Evolutionary conservation across 2,329 filamentous ascomycete genomes (phyloP), one percentile per base, ranked within the genome.

Genomic region (Aspergillus oerlinghausenensis): DNA sequence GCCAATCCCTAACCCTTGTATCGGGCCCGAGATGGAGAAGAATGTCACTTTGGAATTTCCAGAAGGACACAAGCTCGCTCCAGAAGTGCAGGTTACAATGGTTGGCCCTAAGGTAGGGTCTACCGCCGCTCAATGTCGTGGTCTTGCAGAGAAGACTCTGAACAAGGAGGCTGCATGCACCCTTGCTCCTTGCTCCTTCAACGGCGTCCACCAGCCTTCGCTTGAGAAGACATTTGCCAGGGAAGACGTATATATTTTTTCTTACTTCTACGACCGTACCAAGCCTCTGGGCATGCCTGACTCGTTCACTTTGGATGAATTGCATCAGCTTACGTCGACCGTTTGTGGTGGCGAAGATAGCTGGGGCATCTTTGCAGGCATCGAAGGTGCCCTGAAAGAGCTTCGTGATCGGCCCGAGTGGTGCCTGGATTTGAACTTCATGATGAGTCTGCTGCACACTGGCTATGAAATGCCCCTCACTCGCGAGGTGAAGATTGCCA

Each of bases 381-480:
- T 97, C 23, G 86, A 88, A 5, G 87, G 85, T 21, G 95, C 93
- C 0, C 74, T 97, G 52, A 82, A 88, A 1, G 92, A 97, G 78
- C 82, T 99, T 32, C 79, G 80, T 54, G 92, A 84, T 60, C 84
- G 93, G 56, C 92, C 94, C 2, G 92, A 99, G 76, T 90, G 88
- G 75, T 99, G 94, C 77, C 78, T 99, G 67, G 94, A 99, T 75
- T 79, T 99, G 66, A 99, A 90, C 79, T 99, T 97, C 71, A 97
- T 97, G 91, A 79, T 96, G 67, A 90, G 90, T 26, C 80, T 99
- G 56, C 79, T 97, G 54, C 92, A 97, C 75, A 96, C 91, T 5
- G 94, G 94, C 3, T 99, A 99, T 69, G 94, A 97, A 65, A 97
- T 99, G 91, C 93, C 93, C 3, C 87, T 97, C 67, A 90, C 96